A percentile compares a stretch with the other conserved stretches of the same genome.
phyloP scores from a whole-genome alignment of 2,329 filamentous ascomycete species.

The Pseudocercospora macadamiae region DNA sequence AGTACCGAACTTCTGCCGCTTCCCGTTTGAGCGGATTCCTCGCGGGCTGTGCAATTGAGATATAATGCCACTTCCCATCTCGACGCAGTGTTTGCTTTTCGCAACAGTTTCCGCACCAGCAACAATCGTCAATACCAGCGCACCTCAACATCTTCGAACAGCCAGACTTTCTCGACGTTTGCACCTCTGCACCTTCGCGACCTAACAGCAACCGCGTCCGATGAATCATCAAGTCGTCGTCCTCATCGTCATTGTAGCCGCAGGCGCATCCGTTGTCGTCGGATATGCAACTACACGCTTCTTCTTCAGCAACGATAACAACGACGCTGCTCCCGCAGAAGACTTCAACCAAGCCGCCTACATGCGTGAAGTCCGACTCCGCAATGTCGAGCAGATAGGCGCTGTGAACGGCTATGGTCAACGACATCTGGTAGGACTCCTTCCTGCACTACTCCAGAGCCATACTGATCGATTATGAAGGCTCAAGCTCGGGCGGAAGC shows the following conservation, averaged over 20 bases:
- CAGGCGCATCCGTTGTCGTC: constrained; percentile 26
- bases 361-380: constrained; percentile 35
- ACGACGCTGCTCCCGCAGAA: background rate
- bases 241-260: constrained; percentile 25
- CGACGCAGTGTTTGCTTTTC: background rate
- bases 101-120: background rate
- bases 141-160: background rate
- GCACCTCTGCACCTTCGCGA: background rate
- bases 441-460: background rate
- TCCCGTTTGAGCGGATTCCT: background rate
- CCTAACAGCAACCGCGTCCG: background rate
- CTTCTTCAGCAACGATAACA: constrained; percentile 21
- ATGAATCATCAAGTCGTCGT: constrained; percentile 21
- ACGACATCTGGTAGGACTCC: constrained; percentile 15
- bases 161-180: too few species aligned
- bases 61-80: constrained; percentile 1
- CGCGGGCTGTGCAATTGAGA: too few species aligned
- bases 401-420: constrained; percentile 16
- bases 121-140: background rate
- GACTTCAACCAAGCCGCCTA: constrained; percentile 32
- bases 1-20: background rate
- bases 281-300: constrained; percentile 29
- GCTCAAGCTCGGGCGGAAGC: background rate
- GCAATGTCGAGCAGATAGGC: constrained; percentile 26
- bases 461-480: background rate